Percentiles rank a stretch among this genome's conserved stretches.
These are phyloP conservation scores for Pinus albicaulis DNA, from an alignment of 75 land plant genomes.

Conservation along the genomic window DNA sequence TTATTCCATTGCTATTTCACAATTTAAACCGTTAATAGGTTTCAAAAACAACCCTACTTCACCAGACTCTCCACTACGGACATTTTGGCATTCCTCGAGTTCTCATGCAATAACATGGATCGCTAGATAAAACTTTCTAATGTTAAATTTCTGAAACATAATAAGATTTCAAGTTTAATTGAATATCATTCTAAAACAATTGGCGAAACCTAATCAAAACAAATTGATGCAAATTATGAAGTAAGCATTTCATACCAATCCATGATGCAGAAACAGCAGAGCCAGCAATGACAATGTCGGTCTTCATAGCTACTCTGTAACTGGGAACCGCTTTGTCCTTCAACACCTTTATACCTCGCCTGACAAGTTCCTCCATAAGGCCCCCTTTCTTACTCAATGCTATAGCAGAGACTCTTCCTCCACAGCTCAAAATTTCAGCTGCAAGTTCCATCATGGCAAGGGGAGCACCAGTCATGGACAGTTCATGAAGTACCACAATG, in stretches of 20 bases:
- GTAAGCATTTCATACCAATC: slow-evolving; percentile 70
- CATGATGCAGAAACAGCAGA: slow-evolving; percentile 94
- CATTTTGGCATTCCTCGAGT: not conserved
- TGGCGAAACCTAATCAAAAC: not conserved
- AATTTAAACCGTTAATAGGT: not conserved
- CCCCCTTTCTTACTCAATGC: slow-evolving; percentile 86
- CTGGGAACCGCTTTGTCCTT: slow-evolving; percentile 63
- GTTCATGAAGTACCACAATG: slow-evolving; percentile 85
- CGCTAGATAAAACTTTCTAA: not conserved
- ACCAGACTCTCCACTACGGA: not conserved
- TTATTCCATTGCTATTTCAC: not conserved
- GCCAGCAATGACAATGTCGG: slow-evolving; percentile 88
- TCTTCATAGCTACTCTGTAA: slow-evolving; percentile 75
- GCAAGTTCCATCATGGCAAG: slow-evolving; percentile 97
- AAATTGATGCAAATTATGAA: not conserved
- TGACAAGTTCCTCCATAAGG: slow-evolving; percentile 63
- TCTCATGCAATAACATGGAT: not conserved
- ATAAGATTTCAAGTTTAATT: not conserved
- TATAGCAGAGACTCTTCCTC: slow-evolving; percentile 78
- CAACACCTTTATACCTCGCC: slow-evolving; percentile 67
- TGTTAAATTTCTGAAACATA: not conserved
- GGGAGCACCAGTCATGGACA: slow-evolving; percentile 98
- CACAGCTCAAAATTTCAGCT: slow-evolving; percentile 82
- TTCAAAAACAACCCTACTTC: not conserved
- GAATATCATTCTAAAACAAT: not conserved